phyloP scores from a whole-genome alignment of 768 basidiomycete genomes.

The Trametes cinnabarina region DNA sequence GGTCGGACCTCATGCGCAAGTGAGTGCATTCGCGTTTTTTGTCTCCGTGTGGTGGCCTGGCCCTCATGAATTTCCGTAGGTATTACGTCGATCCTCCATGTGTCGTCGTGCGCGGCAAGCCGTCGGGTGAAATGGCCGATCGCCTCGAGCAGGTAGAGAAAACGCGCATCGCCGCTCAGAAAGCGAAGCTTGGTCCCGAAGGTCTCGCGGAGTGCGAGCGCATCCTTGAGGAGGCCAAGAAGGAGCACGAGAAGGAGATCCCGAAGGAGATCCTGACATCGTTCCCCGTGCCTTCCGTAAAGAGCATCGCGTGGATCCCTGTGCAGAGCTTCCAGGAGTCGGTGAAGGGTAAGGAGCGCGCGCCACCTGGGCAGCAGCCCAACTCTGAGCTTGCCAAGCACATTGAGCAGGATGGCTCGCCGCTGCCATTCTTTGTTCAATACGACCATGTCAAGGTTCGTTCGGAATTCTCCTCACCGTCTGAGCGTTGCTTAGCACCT shows the following conservation, averaged over 20 bases:
- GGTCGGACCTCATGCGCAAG: slow-evolving; percentile 76
- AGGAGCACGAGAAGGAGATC: slow-evolving; percentile 79
- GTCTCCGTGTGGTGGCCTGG: too few species aligned
- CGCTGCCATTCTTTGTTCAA: slow-evolving; percentile 85
- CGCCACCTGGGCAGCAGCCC: slow-evolving; percentile 26
- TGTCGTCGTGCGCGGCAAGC: slow-evolving; percentile 81
- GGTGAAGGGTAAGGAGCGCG: slow-evolving; percentile 45
- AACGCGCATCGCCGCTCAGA: slow-evolving; percentile 67
- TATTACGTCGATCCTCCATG: slow-evolving; percentile 75
- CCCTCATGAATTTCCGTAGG: slow-evolving; percentile 38
- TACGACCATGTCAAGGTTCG: slow-evolving; percentile 89
- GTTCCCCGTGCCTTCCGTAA: slow-evolving; percentile 91
- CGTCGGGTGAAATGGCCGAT: slow-evolving; percentile 80
- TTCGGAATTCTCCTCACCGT: background rate
- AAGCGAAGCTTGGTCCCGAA: slow-evolving; percentile 68
- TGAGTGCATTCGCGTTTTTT: slow-evolving; percentile 33
- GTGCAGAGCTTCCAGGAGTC: slow-evolving; percentile 64
- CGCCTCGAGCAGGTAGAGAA: slow-evolving; percentile 82
- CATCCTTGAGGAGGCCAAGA: slow-evolving; percentile 78
- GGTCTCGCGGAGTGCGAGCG: slow-evolving; percentile 71
- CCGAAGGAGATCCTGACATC: slow-evolving; percentile 75
- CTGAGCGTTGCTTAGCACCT: too few species aligned
- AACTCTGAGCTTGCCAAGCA: slow-evolving; percentile 54
- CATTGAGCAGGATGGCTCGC: slow-evolving; percentile 63
- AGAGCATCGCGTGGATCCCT: slow-evolving; percentile 90